Conservation (phyloP, 1,139 yeast species). For the Yamadazyma spencermartinsiae region DNA sequence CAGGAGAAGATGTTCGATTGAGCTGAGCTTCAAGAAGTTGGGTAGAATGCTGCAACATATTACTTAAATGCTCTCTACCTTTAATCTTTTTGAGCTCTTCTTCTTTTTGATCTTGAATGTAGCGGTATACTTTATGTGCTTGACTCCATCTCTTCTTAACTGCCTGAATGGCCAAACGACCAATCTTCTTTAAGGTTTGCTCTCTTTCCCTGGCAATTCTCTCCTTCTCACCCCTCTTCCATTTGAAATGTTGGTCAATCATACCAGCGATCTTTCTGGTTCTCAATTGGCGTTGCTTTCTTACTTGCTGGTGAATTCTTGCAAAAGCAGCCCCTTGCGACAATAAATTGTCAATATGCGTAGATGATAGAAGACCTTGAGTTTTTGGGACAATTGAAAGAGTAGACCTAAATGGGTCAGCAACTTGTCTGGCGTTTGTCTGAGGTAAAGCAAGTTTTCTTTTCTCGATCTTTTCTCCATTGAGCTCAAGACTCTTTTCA, state of each 20-base stretch:
- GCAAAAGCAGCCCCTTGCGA: conserved; percentile 77
- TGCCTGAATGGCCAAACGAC: conserved; percentile 77
- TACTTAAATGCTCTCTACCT: conserved; percentile 86
- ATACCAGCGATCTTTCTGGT: conserved; percentile 75
- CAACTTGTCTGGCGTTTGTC: conserved; percentile 35
- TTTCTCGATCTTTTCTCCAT: conserved; percentile 45
- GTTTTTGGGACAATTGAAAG: conserved; percentile 41
- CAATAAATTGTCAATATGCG: conserved; percentile 71
- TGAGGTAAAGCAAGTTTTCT: conserved; percentile 50
- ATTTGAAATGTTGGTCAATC: conserved; percentile 84
- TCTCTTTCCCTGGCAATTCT: conserved; percentile 72
- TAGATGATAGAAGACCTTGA: conserved; percentile 46
- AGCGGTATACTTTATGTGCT: conserved; percentile 79
- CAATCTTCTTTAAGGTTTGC: conserved; percentile 63
- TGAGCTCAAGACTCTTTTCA: conserved; percentile 41
- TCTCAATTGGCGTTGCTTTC: conserved; percentile 64
- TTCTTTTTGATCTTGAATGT: conserved; percentile 52
- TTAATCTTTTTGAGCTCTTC: conserved; percentile 71
- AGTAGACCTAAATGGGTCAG: conserved; percentile 42
- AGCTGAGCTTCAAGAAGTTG: conserved; percentile 86
- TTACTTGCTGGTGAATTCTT: conserved; percentile 65
- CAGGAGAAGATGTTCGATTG: conserved; percentile 35
- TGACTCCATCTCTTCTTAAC: conserved; percentile 89
- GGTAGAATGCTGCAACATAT: conserved; percentile 89
- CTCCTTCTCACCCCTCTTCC: conserved; percentile 86